A percentile compares a stretch with the other conserved stretches of the same genome.
phyloP scores from a whole-genome alignment of 1,284 basidiomycete species.

The Ustilago xerochloae region DNA sequence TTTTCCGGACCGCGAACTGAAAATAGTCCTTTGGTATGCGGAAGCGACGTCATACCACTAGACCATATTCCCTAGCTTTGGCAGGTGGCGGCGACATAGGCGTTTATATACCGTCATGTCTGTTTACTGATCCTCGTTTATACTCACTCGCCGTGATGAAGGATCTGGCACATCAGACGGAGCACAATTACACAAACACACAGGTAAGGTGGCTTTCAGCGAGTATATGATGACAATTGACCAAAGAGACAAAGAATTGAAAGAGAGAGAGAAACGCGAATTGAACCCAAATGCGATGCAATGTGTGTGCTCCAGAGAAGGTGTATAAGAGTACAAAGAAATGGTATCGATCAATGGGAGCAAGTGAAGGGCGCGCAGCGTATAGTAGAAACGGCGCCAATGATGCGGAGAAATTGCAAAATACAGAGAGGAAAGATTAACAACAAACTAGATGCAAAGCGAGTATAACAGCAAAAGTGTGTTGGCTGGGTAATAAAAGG shows the following conservation, averaged over 20 bases:
- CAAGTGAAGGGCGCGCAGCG: background rate
- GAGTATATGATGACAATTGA: conserved; percentile 35
- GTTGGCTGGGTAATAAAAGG: conserved; percentile 19
- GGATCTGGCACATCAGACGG: too few species aligned
- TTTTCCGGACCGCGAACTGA: conserved; percentile 26
- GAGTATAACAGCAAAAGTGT: conserved; percentile 38
- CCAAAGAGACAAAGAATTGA: background rate
- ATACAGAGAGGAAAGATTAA: background rate
- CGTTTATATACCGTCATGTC: background rate
- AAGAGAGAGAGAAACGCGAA: conserved; percentile 14
- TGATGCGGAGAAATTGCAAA: background rate
- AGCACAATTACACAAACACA: background rate
- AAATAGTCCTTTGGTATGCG: conserved; percentile 23
- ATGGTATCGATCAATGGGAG: conserved; percentile 8
- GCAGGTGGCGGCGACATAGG: fast-evolving
- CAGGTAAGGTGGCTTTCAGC: conserved; percentile 8
- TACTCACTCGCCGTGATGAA: too few species aligned
- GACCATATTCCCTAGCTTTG: conserved; percentile 49
- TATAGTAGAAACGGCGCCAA: background rate
- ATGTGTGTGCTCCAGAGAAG: conserved; percentile 28
- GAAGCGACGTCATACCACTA: conserved; percentile 58
- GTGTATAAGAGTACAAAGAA: conserved; percentile 53
- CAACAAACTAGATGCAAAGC: conserved; percentile 27
- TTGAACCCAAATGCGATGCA: conserved; percentile 24
- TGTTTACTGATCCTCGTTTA: background rate